These are phyloP conservation scores for Ceratobasidium sp. DNA, from an alignment of 1,284 basidiomycete species.

Conservation along the genomic window DNA sequence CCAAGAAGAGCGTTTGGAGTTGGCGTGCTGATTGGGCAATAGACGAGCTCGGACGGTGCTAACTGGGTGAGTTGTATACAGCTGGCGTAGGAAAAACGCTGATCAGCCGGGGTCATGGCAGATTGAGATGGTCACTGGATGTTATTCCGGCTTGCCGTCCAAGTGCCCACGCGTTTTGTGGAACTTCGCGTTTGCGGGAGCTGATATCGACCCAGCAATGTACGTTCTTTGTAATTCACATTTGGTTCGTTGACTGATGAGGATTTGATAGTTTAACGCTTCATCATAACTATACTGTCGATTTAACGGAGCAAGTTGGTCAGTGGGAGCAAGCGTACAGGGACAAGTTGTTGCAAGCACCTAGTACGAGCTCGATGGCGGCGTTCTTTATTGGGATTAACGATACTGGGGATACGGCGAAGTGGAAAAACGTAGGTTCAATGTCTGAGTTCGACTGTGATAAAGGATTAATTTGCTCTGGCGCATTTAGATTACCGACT, in stretches of 20 bases:
- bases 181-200: constrained; percentile 71
- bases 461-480: not conserved
- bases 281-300: constrained; percentile 65
- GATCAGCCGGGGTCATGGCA: not conserved
- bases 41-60: constrained; percentile 38
- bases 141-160: constrained; percentile 43
- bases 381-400: constrained; percentile 74
- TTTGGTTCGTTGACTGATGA: not conserved
- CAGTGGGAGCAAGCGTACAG: constrained; percentile 60
- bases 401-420: constrained; percentile 68
- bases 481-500: constrained; percentile 63
- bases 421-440: constrained; percentile 62
- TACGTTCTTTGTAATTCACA: constrained; percentile 53
- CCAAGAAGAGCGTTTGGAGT: not conserved
- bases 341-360: constrained; percentile 48
- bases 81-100: not conserved
- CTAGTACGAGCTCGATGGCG: constrained; percentile 62
- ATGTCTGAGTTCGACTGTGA: too few species aligned
- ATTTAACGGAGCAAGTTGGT: constrained; percentile 67
- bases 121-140: constrained; percentile 45
- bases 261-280: constrained; percentile 55
- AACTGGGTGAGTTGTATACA: constrained; percentile 26
- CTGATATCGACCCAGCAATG: constrained; percentile 66
- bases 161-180: constrained; percentile 57
- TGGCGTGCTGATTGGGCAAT: not conserved